A percentile compares a stretch with the other conserved stretches of the same genome.
Evolutionary conservation across 345 rosid species (phyloP).

Genomic region (Noccaea caerulescens): DNA sequence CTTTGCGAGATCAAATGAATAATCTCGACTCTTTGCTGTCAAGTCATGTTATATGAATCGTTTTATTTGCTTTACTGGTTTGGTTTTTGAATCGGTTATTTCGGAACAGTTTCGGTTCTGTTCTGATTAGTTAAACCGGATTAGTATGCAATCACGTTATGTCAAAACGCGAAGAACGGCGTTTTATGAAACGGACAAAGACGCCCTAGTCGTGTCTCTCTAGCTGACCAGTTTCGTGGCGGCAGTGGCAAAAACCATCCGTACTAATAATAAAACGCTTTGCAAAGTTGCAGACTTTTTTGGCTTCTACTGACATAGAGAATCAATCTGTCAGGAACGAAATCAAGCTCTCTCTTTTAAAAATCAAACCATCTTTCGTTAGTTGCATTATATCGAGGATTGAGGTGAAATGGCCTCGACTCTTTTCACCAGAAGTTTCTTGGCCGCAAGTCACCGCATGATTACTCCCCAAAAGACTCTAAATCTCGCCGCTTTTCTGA

Average conservation of each 20-base stretch:
- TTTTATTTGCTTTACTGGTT: too few relatives aligned
- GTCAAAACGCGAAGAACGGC: not conserved
- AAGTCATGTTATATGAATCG: too few relatives aligned
- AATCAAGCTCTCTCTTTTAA: not conserved
- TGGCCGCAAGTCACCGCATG: conserved; percentile 54
- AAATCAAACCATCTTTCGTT: not conserved
- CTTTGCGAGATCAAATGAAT: not conserved
- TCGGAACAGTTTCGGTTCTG: not conserved
- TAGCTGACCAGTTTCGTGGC: conserved; percentile 30
- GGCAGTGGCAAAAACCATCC: conserved; percentile 14
- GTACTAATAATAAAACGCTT: not conserved
- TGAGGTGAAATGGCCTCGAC: conserved; percentile 59
- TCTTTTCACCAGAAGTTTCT: conserved; percentile 50
- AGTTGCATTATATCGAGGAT: conserved; percentile 5
- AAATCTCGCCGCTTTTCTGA: conserved; percentile 45
- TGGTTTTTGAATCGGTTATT: too few relatives aligned
- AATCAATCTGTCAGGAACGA: conserved; percentile 24
- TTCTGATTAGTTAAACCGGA: not conserved
- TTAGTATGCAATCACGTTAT: not conserved
- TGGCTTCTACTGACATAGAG: conserved; percentile 1
- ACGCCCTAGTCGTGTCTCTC: conserved; percentile 38
- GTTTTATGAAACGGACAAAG: conserved; percentile 9
- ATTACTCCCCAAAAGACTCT: conserved; percentile 46
- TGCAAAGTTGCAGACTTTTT: conserved; percentile 26
- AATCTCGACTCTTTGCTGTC: too few relatives aligned